Evolutionary conservation across 208 protist genomes (phyloP).

Genomic region (Phytomonas francai): DNA sequence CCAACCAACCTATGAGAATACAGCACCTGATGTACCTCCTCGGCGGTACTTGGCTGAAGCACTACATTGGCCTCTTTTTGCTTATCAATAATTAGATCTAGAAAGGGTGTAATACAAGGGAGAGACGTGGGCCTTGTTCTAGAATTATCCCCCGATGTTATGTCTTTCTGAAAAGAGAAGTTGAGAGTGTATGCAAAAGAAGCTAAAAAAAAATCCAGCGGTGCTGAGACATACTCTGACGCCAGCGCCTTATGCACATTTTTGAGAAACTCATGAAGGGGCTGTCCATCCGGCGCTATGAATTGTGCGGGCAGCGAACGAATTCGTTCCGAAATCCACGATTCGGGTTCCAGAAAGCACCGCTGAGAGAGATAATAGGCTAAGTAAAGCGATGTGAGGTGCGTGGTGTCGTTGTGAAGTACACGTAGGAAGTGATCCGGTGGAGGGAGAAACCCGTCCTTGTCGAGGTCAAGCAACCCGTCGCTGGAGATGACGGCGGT

Average conservation of each 20-base stretch:
- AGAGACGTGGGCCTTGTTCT: background rate
- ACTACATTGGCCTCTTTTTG: background rate
- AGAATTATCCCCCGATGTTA: background rate
- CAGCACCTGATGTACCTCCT: background rate
- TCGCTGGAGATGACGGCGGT: slow-evolving; percentile 20
- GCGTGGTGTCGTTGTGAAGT: slow-evolving; percentile 8
- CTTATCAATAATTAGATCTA: background rate
- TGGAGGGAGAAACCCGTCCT: slow-evolving; percentile 25
- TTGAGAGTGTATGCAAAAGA: slow-evolving; percentile 18
- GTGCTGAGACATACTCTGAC: slow-evolving; percentile 19
- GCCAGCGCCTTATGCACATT: background rate
- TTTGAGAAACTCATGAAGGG: background rate
- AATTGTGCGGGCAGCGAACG: background rate
- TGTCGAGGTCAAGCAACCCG: slow-evolving; percentile 19
- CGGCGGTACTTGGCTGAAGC: background rate
- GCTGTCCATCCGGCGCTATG: background rate
- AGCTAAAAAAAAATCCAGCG: slow-evolving; percentile 15
- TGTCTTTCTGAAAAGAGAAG: slow-evolving; percentile 6
- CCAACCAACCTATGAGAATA: background rate
- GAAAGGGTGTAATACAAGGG: background rate
- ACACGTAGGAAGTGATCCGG: slow-evolving; percentile 23
- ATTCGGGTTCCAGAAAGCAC: slow-evolving; percentile 9
- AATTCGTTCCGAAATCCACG: slow-evolving; percentile 18
- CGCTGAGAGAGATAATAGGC: slow-evolving; percentile 23
- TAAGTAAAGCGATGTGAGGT: slow-evolving; percentile 16